Base-by-base conservation (phyloP, 2,329 filamentous ascomycete species). In the Aspergillus texensis region DNA sequence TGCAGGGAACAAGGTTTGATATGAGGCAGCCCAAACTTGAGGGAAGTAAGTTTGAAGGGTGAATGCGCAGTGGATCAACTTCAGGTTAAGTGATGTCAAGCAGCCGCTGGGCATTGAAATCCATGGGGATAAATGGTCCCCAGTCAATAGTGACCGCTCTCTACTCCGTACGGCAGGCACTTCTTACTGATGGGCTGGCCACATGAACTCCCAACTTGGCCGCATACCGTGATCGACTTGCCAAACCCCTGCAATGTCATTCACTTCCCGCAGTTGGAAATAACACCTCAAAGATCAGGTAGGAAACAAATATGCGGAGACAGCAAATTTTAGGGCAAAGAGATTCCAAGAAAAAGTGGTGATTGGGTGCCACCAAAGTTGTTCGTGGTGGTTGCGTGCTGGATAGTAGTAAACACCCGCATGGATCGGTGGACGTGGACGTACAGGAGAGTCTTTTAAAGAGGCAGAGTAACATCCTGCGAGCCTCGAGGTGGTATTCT, bases 181-280 rank as follows among this genome's bases (percentile, higher is more conserved):
- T 55, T 54, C 10, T 54, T 50, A 50, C 24, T 21, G 12, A n/a
- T 32, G 26, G 26, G 30, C 10, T 12, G 5, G 28, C 45, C 26
- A 48, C 45, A 53, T 53, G 50, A 53, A 54, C 32, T 16, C 43
- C 52, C 52, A 34, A 54, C 19, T 24, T 54, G 52, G 30, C 19
- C 19, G 52, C 52, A 39, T 55, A 36, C 52, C 52, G 21, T 12
- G 52, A 55, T 55, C 52, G 52, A 39, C 52, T 55, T 55, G 9
- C 32, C 39, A n/a, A 41, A 26, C n/a, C 52, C 52, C 32, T 55
- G 52, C n/a, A 39, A 26, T 55, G 14, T 26, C 12, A 39, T 24
- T 39, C n/a, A 55, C 21, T 36, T 30, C 28, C 52, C n/a, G 39
- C n/a, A 0, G 11, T 12, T 16, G 16, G 19, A 26, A 55, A 26